These are phyloP conservation scores for Cicer chorassanicum DNA, from an alignment of 306 rosid species.

Conservation along the genomic window DNA sequence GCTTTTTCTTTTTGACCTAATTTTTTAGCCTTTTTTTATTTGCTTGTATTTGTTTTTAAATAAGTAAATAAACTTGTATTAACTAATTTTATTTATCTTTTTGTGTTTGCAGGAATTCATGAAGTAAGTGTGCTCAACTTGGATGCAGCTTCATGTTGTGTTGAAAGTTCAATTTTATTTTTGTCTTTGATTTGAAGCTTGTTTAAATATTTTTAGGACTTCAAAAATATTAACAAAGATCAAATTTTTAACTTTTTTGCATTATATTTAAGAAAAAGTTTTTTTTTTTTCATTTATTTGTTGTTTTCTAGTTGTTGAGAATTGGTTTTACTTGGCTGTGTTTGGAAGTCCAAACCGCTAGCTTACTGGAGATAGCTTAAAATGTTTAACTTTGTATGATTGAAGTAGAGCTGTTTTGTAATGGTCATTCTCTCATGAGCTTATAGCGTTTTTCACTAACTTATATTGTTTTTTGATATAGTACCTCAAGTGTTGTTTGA, in stretches of 20 bases:
- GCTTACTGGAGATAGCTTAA: no score
- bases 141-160: slow-evolving; percentile 39
- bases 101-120: slow-evolving; percentile 87
- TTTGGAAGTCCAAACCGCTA: no score
- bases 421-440: no score
- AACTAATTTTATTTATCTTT: not conserved
- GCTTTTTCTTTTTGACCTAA: not conserved
- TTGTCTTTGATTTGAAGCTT: slow-evolving; percentile 24
- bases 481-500: no score
- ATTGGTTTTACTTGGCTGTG: not conserved
- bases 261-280: not conserved
- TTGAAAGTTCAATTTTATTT: slow-evolving; percentile 8
- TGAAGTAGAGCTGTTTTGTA: no score
- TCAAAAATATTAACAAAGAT: not conserved
- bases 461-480: no score
- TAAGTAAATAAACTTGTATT: not conserved
- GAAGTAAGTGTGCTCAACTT: slow-evolving; percentile 72
- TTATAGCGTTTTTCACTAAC: no score
- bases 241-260: not conserved
- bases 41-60: not conserved
- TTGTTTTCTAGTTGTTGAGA: not conserved
- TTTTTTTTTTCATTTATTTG: not conserved
- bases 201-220: not conserved
- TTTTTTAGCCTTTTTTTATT: not conserved
- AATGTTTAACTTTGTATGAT: no score